Evolutionary conservation across 78 protist species (phyloP), one percentile per base, ranked within the genome.

Genomic region (Dictyostelium purpureum): DNA sequence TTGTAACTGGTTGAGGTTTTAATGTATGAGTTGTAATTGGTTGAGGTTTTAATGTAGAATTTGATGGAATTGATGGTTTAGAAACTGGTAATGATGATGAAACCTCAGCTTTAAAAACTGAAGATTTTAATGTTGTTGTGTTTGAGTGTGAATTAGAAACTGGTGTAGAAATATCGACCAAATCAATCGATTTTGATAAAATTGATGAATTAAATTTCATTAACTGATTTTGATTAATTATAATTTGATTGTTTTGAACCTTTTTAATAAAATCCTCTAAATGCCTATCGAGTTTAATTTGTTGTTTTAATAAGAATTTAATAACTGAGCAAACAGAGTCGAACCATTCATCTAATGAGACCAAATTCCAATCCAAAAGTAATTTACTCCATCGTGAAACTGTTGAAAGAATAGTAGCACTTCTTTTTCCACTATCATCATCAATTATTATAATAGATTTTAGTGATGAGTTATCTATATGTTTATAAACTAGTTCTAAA

Each of bases 321-420:
- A 63, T 63, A 31, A 63, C 18, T 28, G 33, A 31, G 24, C 12
- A 16, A 5, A 81, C 51, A 1, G 89, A 42, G 6, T 81, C 70
- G 26, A 43, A 66, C 77, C 79, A 81, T 33, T 81, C 70, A 14
- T 54, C 12, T 14, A 21, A 31, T 11, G 42, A 33, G 26, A 63
- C 26, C 16, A 42, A 33, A 54, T 45, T 45, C 88, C 88, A 79
- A 47, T 18, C 11, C 5, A 81, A 38, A 18, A 81, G 69, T 0
- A 26, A n/a, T 33, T 69, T 45, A 18, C 66, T 40, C 89, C 89
- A 81, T 37, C 5, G 63, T 18, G 33, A 31, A 14, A 69, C 57
- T 69, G 66, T 69, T 11, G 49, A 33, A 26, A 81, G 49, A 19
- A 81, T 81, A 49, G 47, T 35, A 3, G 37, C 19, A 21, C n/a